Percentiles rank a stretch among this genome's conserved stretches.
These are phyloP conservation scores for Jatropha multifida DNA, from an alignment of 441 rosid species.

Conservation along the genomic window DNA sequence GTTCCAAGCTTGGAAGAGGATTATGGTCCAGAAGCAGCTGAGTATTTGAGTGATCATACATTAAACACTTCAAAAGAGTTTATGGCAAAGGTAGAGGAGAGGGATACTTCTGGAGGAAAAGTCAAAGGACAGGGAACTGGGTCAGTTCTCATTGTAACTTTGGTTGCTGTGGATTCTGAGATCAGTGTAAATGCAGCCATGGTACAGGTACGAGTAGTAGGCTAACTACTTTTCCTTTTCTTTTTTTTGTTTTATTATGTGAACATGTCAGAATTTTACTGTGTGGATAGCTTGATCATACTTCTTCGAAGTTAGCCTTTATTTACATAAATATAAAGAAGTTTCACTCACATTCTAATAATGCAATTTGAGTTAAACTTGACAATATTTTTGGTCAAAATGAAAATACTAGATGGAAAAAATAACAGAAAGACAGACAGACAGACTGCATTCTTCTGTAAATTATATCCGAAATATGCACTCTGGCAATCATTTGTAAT, in stretches of 20 bases:
- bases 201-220: constrained; percentile 61
- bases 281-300: neutral
- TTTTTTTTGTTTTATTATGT: too few relatives aligned
- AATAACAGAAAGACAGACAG: neutral
- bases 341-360: too few relatives aligned
- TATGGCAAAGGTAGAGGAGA: constrained; percentile 78
- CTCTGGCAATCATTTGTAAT: neutral
- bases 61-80: constrained; percentile 65
- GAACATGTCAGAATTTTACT: neutral
- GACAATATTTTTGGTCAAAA: neutral
- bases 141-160: constrained; percentile 62
- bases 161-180: constrained; percentile 77
- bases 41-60: constrained; percentile 60
- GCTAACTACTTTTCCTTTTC: neutral
- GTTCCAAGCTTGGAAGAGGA: constrained; percentile 81
- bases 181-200: constrained; percentile 79
- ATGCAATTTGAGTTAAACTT: too few relatives aligned
- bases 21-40: constrained; percentile 83
- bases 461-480: neutral
- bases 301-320: too few relatives aligned
- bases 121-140: constrained; percentile 97
- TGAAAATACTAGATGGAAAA: neutral
- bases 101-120: constrained; percentile 86
- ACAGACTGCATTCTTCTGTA: neutral
- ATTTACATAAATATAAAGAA: too few relatives aligned